Conservation (phyloP, 352 stramenopile genomes). For the Phytophthora syringae region DNA sequence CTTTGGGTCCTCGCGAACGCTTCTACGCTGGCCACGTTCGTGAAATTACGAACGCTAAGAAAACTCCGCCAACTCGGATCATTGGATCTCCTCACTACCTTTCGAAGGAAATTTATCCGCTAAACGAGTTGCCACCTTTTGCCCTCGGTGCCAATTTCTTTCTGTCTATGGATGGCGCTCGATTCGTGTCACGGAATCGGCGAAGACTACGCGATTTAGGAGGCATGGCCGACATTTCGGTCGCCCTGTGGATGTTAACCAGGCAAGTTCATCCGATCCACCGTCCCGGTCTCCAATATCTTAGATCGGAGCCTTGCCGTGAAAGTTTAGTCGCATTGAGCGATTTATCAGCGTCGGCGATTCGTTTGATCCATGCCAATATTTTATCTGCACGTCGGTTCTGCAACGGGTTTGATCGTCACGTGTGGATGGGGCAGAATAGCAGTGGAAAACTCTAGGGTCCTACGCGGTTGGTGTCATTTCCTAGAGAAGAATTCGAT, state of each 20-base stretch:
- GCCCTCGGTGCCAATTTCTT: slow-evolving; percentile 48
- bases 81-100: slow-evolving; percentile 32
- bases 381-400: not conserved
- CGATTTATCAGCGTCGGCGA: slow-evolving; percentile 36
- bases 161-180: slow-evolving; percentile 45
- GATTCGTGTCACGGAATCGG: slow-evolving; percentile 45
- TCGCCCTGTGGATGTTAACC: slow-evolving; percentile 55
- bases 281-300: no score
- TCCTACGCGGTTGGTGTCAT: no score
- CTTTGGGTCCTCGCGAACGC: slow-evolving; percentile 4
- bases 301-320: no score
- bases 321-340: slow-evolving; percentile 42
- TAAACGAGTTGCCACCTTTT: slow-evolving; percentile 41
- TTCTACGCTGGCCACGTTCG: slow-evolving; percentile 12
- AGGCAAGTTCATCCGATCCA: slow-evolving; percentile 39
- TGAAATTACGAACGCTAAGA: slow-evolving; percentile 5
- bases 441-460: no score
- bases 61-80: slow-evolving; percentile 21
- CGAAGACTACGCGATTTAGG: slow-evolving; percentile 35
- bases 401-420: not conserved
- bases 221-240: slow-evolving; percentile 57
- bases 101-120: slow-evolving; percentile 26
- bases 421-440: not conserved
- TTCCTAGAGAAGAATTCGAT: no score
- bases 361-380: not conserved